Percentiles rank a stretch among this genome's conserved stretches.
Evolutionary conservation across 345 rosid species (phyloP).

Genomic region (Carallia pectinifolia): DNA sequence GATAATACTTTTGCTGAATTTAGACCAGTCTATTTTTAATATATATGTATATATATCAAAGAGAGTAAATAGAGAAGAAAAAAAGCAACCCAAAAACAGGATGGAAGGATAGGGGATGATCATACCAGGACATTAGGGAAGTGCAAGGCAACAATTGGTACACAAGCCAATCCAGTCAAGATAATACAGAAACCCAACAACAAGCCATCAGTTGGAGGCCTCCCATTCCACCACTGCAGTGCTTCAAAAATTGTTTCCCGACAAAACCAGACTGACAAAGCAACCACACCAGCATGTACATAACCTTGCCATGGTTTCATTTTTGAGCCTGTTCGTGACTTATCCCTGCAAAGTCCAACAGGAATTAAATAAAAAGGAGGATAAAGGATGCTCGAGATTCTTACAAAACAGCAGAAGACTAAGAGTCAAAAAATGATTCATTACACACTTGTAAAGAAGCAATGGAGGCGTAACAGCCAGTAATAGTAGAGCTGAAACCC

Average conservation of each 20-base stretch:
- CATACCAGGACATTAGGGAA: constrained; percentile 92
- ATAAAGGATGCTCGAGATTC: background rate
- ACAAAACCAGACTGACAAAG: constrained; percentile 87
- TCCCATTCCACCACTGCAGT: constrained; percentile 94
- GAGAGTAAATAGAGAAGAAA: background rate
- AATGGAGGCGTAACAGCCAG: constrained; percentile 89
- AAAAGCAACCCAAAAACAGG: background rate
- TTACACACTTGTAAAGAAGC: constrained; percentile 82
- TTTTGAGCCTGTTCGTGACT: constrained; percentile 71
- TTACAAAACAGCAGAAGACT: background rate
- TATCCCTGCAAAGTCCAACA: constrained; percentile 62
- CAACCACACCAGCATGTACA: constrained; percentile 76
- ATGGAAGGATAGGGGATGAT: background rate
- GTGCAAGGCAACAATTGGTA: constrained; percentile 88
- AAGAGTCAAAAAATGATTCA: constrained; percentile 2
- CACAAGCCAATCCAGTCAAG: constrained; percentile 82
- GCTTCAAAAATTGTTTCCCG: constrained; percentile 97
- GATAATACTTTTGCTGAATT: background rate
- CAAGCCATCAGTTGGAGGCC: constrained; percentile 91
- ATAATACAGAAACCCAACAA: constrained; percentile 86
- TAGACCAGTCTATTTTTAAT: background rate
- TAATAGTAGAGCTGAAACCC: constrained; percentile 80
- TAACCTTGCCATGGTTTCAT: constrained; percentile 99
- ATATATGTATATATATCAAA: background rate
- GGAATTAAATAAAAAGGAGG: constrained; percentile 1